Base-by-base conservation (phyloP, 169 alveolate species). In the Eimeria praecox region DNA sequence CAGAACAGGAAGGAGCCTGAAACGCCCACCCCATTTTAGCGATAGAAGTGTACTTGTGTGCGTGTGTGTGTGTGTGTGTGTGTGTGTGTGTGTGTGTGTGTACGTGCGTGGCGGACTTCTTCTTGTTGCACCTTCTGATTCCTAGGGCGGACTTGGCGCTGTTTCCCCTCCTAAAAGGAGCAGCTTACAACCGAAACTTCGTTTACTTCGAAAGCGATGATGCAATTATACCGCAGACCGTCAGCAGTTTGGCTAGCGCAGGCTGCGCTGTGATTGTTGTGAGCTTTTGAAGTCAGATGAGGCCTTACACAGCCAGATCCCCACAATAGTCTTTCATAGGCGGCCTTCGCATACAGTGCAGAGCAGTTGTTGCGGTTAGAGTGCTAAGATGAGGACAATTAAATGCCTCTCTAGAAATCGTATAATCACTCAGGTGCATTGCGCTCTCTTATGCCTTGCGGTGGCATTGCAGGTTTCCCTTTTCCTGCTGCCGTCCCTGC, bases 201-300 rank as follows among this genome's bases (percentile, higher is more conserved):
- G 95, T 95, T 64, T 96, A 93, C 75, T 96, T 95, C 64, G 97
- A 96, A 82, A 95, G 97, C 89, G 97, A 96, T 42, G 96, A 90
- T 54, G 94, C 96, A 24, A 95, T 96, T 40, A 82, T 96, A 88
- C 96, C 97, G 27, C 96, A 95, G 86, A 96, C 97, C 22, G 86
- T 96, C 49, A 85, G 91, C 64, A 96, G 95, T 75, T 92, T 96
- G 96, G 97, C 97, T 33, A 95, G 97, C 62, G 97, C 97, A 22
- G 96, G 93, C 44, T 85, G 95, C 89, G 97, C 97, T 20, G 97
- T 96, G 56, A 64, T 95, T 73, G 77, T 96, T 52, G 97, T 96
- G 90, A 92, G 97, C 85, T 95, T 24, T 27, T 30, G 20, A 33
- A 5, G 56, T 33, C 54, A 38, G 33, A 73, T 73, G 18, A 8